Evolutionary conservation across 1,284 basidiomycete species (phyloP).

Genomic region (Exobasidium cylindrosporum): DNA sequence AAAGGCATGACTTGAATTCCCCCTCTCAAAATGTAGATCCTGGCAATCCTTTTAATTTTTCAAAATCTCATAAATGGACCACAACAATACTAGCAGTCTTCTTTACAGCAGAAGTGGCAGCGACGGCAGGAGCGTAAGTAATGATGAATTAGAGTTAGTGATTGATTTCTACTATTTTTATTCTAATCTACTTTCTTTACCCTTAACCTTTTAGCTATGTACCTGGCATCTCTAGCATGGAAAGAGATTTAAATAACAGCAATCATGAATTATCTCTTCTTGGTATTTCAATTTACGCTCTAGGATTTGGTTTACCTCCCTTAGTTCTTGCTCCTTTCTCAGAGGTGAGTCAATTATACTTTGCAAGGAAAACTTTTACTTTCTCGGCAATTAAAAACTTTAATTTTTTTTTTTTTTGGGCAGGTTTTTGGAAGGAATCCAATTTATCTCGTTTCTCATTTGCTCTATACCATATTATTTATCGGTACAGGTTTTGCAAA

Average conservation of each 20-base stretch:
- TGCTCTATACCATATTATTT: slow-evolving; percentile 59
- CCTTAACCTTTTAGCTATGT: slow-evolving; percentile 59
- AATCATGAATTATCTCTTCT: slow-evolving; percentile 64
- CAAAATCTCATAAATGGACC: slow-evolving; percentile 61
- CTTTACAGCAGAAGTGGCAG: slow-evolving; percentile 61
- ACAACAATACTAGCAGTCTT: slow-evolving; percentile 65
- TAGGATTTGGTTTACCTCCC: slow-evolving; percentile 71
- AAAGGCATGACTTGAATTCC: too few relatives aligned
- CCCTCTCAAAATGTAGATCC: too few relatives aligned
- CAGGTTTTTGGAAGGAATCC: slow-evolving; percentile 70
- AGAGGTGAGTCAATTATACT: slow-evolving; percentile 65
- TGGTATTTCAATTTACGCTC: slow-evolving; percentile 60
- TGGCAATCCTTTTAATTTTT: slow-evolving; percentile 64
- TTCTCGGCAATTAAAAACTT: slow-evolving; percentile 61
- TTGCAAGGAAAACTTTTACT: slow-evolving; percentile 68
- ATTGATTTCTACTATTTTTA: slow-evolving; percentile 41
- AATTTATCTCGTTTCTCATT: slow-evolving; percentile 65
- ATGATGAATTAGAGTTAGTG: not conserved
- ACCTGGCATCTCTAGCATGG: slow-evolving; percentile 65
- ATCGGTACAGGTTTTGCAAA: slow-evolving; percentile 56
- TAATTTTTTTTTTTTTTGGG: slow-evolving; percentile 68
- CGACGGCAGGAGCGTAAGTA: slow-evolving; percentile 29
- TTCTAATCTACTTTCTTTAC: slow-evolving; percentile 12
- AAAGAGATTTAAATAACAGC: slow-evolving; percentile 62
- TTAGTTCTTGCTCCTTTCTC: slow-evolving; percentile 66